Base-by-base conservation (phyloP, 2,329 filamentous ascomycete genomes). In the Scolecobasidium constrictum region DNA sequence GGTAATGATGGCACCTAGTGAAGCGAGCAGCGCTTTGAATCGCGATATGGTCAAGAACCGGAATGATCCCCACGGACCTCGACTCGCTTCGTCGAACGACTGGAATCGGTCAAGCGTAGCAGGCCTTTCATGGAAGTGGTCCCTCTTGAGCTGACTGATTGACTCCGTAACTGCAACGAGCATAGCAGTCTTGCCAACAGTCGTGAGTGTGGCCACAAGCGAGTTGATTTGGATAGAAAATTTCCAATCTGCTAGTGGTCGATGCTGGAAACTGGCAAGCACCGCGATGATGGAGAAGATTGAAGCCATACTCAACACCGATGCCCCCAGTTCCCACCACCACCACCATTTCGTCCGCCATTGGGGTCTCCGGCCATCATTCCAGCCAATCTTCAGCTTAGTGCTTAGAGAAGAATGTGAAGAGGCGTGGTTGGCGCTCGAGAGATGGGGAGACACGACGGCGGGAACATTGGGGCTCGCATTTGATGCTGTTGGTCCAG, bases 81-180 rank as follows among this genome's bases (percentile, higher is more conserved):
- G 20, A 38, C 4, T 44, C 26, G 46, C 46, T 12, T 40, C 31
- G 36, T 60, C 58, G 12, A 60, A 60, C 0, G 56, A 55, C 17
- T 60, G 56, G 12, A 56, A 58, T 13, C 59, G 56, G 52, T 52
- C 56, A 47, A 59, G 55, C 0, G 57, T 54, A 3, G 55, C 15
- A 11, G 20, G 20, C 0, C 48, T 37, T 2, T 47, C 22, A n/a
- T n/a, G n/a, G 9, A 60, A 61, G 55, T 57, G 59, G 13, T 48
- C 56, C 59, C 59, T 61, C n/a, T 61, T 61, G 2, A 60, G 34
- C 36, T 62, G 59, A 0, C 58, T 56, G 0, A 62, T 41, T 0
- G 54, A 56, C 37, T 60, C 57, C 0, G 55, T 50, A 0, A 55
- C 49, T 0, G 56, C 57, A 0, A 60, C 36, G 0, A 59, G 44